These are phyloP conservation scores for Ceratobasidium sp. DNA, from an alignment of 1,284 basidiomycete genomes.

Conservation along the genomic window DNA sequence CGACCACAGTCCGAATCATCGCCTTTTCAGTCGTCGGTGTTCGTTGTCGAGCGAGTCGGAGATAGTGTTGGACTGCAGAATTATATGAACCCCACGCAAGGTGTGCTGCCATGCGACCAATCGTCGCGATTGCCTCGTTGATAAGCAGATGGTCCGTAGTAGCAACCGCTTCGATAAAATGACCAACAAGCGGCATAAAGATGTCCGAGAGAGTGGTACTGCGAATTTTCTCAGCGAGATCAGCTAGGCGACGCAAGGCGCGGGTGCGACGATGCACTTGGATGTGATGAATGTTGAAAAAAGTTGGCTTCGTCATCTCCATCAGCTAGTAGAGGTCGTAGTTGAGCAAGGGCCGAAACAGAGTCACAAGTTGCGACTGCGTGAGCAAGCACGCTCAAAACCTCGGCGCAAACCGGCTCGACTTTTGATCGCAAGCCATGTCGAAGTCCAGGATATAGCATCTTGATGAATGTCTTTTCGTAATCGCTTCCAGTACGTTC, in stretches of 20 bases:
- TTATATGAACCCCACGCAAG: slow-evolving; percentile 89
- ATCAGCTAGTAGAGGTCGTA: slow-evolving; percentile 81
- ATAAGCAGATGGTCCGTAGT: slow-evolving; percentile 90
- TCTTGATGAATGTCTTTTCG: slow-evolving; percentile 66
- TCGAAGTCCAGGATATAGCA: slow-evolving; percentile 84
- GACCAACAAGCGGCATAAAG: slow-evolving; percentile 86
- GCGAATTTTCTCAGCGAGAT: slow-evolving; percentile 72
- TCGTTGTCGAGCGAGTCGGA: slow-evolving; percentile 76
- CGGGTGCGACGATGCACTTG: slow-evolving; percentile 91
- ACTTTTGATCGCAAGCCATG: slow-evolving; percentile 79
- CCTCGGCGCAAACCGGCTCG: slow-evolving; percentile 89
- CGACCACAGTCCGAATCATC: slow-evolving; percentile 85
- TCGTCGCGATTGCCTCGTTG: slow-evolving; percentile 86
- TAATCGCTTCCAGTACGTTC: slow-evolving; percentile 1
- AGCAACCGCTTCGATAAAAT: slow-evolving; percentile 75
- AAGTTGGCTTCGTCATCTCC: slow-evolving; percentile 97
- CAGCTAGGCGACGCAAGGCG: slow-evolving; percentile 85
- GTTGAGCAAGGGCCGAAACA: slow-evolving; percentile 74
- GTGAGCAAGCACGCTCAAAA: slow-evolving; percentile 81
- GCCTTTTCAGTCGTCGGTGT: slow-evolving; percentile 75
- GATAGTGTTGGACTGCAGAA: slow-evolving; percentile 80
- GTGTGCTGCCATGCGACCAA: slow-evolving; percentile 76
- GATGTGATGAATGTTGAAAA: slow-evolving; percentile 95
- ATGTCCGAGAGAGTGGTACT: slow-evolving; percentile 82
- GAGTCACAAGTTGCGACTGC: slow-evolving; percentile 72